Base-by-base conservation (phyloP, 305 asterid species). In the Rubia occidens region DNA sequence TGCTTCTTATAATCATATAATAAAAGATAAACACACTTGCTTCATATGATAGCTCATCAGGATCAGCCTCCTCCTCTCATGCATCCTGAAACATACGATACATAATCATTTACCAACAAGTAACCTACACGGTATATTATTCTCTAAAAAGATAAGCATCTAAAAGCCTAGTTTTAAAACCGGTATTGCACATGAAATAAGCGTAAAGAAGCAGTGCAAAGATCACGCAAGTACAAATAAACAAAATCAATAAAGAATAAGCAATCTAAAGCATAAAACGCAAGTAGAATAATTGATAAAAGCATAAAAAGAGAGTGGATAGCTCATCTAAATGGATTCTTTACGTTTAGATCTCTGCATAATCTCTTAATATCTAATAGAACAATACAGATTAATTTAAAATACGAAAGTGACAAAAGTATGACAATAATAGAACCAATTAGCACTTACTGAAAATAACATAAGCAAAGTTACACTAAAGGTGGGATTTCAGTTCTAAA, bases 11-110 rank as follows among this genome's bases (percentile, higher is more conserved):
- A 20, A 56, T 21, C 8, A 56, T 15, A 56, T 32, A 56, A 9
- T 8, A 4, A 56, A 56, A 56, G 5, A 56, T 20, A 20, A 21
- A 9, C 11, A 10, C 1, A 21, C 35, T 56, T 56, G 8, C 62
- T 15, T 64, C 35, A 76, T 89, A 92, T 32, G 95, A 83, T 43
- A 92, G 83, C 80, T 89, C 98, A 77, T 93, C 98, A 6, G 96
- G 97, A 79, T 93, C 97, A 76, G 84, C 91, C 71, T 87, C 97
- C 66, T 56, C 35, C 17, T 83, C 94, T 97, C 98, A 92, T 53
- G 88, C 82, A 75, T 87, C 97, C 98, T 89, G 96, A 79, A 79
- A 75, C 85, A 83, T 73, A 68, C 75, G 10, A 49, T 14, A 49
- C 6, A 49, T 14, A 49, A 49, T 49, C 17, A 21, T 56, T 21